Evolutionary conservation across 306 rosid species (phyloP).

Genomic region (Delonix regia): DNA sequence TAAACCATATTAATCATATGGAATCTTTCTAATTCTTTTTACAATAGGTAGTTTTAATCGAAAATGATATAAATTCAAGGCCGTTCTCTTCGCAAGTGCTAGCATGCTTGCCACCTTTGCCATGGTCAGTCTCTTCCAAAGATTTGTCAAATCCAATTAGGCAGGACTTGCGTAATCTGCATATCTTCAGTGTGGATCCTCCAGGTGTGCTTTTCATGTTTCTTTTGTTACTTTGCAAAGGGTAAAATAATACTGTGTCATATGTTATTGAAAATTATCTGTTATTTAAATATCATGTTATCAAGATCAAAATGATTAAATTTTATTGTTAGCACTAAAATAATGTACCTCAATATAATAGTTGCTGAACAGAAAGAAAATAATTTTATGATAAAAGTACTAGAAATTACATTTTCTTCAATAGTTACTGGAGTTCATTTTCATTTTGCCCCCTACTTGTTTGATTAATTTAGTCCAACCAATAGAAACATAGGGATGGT

Average conservation of each 20-base stretch:
- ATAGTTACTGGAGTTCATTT: background rate
- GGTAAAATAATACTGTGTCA: conserved; percentile 17
- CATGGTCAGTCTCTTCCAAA: conserved; percentile 86
- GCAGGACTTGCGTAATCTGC: conserved; percentile 76
- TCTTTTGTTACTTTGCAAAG: conserved; percentile 9
- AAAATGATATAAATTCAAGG: conserved; percentile 91
- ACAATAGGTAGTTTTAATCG: conserved; percentile 92
- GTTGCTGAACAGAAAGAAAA: background rate
- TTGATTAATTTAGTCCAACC: background rate
- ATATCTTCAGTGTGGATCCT: conserved; percentile 95
- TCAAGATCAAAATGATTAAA: conserved; percentile 9
- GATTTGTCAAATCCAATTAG: conserved; percentile 79
- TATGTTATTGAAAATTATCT: conserved; percentile 19
- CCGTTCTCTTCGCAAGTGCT: conserved; percentile 95
- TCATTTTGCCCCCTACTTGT: background rate
- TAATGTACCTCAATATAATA: background rate
- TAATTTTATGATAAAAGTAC: background rate
- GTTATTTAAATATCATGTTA: conserved; percentile 6
- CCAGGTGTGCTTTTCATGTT: conserved; percentile 65
- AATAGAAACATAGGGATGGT: background rate
- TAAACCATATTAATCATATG: conserved; percentile 18
- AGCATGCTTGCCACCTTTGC: conserved; percentile 95
- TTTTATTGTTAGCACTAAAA: background rate
- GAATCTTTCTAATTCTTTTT: conserved; percentile 24
- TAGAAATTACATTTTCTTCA: background rate